Conservation (phyloP, 305 asterid genomes). For the Vinca major region DNA sequence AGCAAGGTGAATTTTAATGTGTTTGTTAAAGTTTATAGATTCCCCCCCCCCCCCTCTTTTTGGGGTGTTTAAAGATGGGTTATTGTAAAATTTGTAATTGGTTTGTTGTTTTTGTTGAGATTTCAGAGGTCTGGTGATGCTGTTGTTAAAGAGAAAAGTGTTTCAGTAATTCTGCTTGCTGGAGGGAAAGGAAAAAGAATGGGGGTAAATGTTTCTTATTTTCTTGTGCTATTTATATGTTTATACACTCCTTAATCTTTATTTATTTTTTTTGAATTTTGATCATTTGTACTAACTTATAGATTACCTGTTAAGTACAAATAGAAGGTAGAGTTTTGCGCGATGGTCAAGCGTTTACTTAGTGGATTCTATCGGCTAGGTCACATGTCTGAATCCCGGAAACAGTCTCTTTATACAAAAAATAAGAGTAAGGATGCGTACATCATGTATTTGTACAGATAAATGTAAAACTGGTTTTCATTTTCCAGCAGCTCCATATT, state of each 20-base stretch:
- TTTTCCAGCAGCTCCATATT: too few species aligned
- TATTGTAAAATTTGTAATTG: not conserved
- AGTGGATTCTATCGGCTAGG: too few species aligned
- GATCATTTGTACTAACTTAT: too few species aligned
- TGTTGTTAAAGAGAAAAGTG: conserved; percentile 47
- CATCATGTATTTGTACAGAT: too few species aligned
- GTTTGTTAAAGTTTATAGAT: not conserved
- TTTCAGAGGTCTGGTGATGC: conserved; percentile 13
- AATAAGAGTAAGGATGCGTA: too few species aligned
- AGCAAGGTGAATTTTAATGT: conserved; percentile 5
- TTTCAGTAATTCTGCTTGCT: conserved; percentile 80
- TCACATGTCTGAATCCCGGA: too few species aligned
- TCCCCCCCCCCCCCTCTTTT: not conserved
- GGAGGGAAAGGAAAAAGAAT: conserved; percentile 96
- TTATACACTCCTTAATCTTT: too few species aligned
- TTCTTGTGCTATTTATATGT: not conserved
- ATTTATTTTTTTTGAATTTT: not conserved
- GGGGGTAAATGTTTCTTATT: conserved; percentile 50
- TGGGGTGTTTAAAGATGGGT: not conserved
- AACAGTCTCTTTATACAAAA: too few species aligned
- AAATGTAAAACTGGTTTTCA: too few species aligned
- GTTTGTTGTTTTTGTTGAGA: not conserved
- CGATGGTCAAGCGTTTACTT: too few species aligned
- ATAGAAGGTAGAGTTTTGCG: too few species aligned
- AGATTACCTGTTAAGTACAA: too few species aligned